These are phyloP conservation scores for Pleurotus cornucopiae DNA, from an alignment of 768 basidiomycete genomes.

Conservation along the genomic window DNA sequence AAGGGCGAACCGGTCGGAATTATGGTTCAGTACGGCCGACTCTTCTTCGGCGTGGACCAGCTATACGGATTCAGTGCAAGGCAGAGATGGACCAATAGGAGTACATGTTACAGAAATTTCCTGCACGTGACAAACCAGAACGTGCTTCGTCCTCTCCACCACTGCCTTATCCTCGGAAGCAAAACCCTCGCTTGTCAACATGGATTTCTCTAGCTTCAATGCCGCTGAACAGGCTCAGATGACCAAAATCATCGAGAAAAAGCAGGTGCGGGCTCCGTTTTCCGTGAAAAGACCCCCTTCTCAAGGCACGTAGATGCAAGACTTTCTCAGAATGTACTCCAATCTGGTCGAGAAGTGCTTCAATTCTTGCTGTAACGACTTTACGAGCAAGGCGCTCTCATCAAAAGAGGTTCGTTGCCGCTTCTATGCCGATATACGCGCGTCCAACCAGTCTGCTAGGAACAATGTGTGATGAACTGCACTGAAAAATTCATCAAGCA, in stretches of 20 bases:
- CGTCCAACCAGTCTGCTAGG: constrained; percentile 39
- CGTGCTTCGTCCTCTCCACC: constrained; percentile 11
- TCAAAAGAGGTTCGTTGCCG: constrained; percentile 74
- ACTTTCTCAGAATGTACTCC: constrained; percentile 94
- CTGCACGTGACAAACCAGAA: constrained; percentile 6
- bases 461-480: constrained; percentile 88
- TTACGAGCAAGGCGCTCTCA: constrained; percentile 90
- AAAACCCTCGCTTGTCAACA: constrained; percentile 24
- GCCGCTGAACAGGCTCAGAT: constrained; percentile 94
- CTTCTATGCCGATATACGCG: neutral
- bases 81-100: constrained; percentile 5
- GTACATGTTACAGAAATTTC: neutral
- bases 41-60: no score
- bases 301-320: constrained; percentile 75
- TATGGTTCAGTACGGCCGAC: no score
- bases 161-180: constrained; percentile 11
- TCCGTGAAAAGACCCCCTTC: neutral
- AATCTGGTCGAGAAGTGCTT: constrained; percentile 96
- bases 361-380: constrained; percentile 92
- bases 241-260: constrained; percentile 91
- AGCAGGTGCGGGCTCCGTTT: constrained; percentile 63
- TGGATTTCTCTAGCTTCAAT: constrained; percentile 93
- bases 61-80: no score
- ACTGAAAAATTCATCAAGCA: constrained; percentile 98
- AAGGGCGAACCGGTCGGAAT: no score